Evolutionary conservation across 768 basidiomycete species (phyloP).

Genomic region (Boletus patriciae): DNA sequence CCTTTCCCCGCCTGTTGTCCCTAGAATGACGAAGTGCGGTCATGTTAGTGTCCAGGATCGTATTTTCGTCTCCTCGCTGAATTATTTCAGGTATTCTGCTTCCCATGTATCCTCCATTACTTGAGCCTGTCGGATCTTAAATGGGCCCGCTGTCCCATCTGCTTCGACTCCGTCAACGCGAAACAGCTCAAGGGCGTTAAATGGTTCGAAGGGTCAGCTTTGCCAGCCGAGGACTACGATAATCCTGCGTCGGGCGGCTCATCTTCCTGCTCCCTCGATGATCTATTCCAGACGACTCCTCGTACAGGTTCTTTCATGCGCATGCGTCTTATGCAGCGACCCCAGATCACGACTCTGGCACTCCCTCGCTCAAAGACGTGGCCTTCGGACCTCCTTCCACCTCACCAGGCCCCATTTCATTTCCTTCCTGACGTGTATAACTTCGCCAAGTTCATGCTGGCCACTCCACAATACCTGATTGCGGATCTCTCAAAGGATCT

Average conservation of each 20-base stretch:
- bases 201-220: conserved; percentile 67
- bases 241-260: conserved; percentile 35
- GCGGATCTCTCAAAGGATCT: conserved; percentile 71
- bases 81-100: conserved; percentile 78
- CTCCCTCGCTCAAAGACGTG: conserved; percentile 89
- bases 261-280: conserved; percentile 45
- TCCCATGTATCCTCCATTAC: conserved; percentile 91
- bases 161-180: conserved; percentile 90
- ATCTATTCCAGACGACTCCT: conserved; percentile 41
- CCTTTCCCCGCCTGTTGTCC: conserved; percentile 83
- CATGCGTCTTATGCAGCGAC: conserved; percentile 90
- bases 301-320: conserved; percentile 60
- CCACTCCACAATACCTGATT: conserved; percentile 82
- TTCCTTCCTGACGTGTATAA: conserved; percentile 89
- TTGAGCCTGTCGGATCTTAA: conserved; percentile 79
- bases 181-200: conserved; percentile 90
- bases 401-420: conserved; percentile 93
- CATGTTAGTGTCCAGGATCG: conserved; percentile 64
- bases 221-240: conserved; percentile 32
- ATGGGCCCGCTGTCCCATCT: conserved; percentile 94
- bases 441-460: conserved; percentile 95
- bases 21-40: conserved; percentile 95
- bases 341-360: conserved; percentile 92
- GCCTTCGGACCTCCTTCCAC: conserved; percentile 90
- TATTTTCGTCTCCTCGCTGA: conserved; percentile 14